Evolutionary conservation across 1,284 basidiomycete genomes (phyloP).

Genomic region (Singerocomus rubriflavus): DNA sequence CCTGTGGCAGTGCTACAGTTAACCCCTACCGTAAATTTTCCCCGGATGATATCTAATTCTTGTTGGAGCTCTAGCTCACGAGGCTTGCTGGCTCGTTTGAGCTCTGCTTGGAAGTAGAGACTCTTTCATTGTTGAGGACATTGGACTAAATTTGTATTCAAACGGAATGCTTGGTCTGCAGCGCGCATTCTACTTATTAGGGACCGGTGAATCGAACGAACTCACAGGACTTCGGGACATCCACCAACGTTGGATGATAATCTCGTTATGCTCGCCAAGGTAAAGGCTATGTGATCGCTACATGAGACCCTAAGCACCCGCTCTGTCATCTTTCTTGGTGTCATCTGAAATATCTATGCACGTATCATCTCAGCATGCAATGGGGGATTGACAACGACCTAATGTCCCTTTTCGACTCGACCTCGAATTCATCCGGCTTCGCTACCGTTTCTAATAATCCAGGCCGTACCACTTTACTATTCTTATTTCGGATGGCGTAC

Average conservation of each 20-base stretch:
- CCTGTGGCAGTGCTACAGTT: neutral
- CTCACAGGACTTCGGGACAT: neutral
- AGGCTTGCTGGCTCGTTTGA: neutral
- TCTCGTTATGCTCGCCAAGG: constrained; percentile 1
- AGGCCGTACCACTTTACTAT: constrained; percentile 49
- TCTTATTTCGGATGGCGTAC: constrained; percentile 61
- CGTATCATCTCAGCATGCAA: constrained; percentile 14
- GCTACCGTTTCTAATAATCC: constrained; percentile 42
- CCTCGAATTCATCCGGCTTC: constrained; percentile 31
- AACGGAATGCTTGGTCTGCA: no score
- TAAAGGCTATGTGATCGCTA: neutral
- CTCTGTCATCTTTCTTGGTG: neutral
- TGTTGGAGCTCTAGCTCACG: neutral
- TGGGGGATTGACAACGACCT: constrained; percentile 31
- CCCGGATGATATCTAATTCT: neutral
- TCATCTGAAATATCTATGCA: neutral
- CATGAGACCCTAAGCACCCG: neutral
- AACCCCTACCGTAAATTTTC: neutral
- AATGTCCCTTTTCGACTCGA: constrained; percentile 31
- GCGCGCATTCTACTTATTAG: neutral
- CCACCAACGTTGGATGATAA: neutral
- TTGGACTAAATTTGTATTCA: neutral
- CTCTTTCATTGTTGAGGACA: no score
- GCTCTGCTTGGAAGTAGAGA: neutral
- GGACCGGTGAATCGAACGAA: neutral